Evolutionary conservation across 2,329 filamentous ascomycete species (phyloP), one percentile per base, ranked within the genome.

Genomic region (Alternaria incomplexa): DNA sequence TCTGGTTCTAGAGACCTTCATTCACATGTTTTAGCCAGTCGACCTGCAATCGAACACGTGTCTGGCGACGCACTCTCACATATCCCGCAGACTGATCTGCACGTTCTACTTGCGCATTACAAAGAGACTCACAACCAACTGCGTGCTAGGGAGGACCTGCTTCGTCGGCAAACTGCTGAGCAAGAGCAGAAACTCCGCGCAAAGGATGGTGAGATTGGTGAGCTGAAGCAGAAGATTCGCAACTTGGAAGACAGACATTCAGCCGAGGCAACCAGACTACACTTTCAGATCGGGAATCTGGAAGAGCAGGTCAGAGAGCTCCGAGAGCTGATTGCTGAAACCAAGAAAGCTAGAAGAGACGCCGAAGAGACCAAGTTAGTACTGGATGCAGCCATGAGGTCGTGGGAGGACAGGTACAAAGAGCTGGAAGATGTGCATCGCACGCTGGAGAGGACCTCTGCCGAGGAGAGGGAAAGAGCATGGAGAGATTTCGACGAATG

Each of bases 281-380:
- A 83, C 30, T 77, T 85, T 44, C 83, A 88, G 64, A 80, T 86
- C 56, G 83, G 79, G 13, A 82, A 81, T 51, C 76, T 86, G 32
- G 83, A 87, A 67, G 84, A 86, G 66, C 85, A 85, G 72, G 79
- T 84, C 48, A 84, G 82, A 57, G 84, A 87, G 63, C 75, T 86
- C 25, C 81, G 84, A 64, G 82, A 85, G 55, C 82, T 77, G 63
- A 71, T 85, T 23, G 76, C 75, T 8, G 78, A 80, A 48, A 81
- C 81, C 23, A 81, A 83, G 50, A 83, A 81, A 54, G 78, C 79
- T 54, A 83, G 83, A 62, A 71, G 71, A 40, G 76, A 81, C 51
- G 72, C 73, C n/a, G 71, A 79, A 57, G 73, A 77, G 32, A 71
- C 71, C 11, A 75, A 70, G 51, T 56, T 70, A 22, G 69, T 70